phyloP scores from a whole-genome alignment of 1,284 basidiomycete species.

The Cryptococcus neoformans region DNA sequence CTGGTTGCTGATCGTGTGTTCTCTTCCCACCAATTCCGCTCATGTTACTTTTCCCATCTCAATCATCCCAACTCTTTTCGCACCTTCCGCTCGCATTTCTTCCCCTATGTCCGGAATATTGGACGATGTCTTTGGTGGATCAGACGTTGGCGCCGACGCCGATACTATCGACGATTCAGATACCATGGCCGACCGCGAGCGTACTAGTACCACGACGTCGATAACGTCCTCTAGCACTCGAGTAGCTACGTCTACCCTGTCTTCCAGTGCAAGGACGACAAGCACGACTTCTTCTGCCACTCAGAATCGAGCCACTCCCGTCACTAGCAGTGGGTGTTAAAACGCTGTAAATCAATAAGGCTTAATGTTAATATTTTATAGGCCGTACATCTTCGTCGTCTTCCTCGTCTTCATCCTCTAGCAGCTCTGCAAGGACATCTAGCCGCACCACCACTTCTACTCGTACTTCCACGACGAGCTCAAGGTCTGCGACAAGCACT shows the following conservation, averaged over 20 bases:
- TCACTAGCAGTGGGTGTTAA: neutral
- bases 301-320: conserved; percentile 9
- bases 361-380: neutral
- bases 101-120: conserved; percentile 2
- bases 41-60: neutral
- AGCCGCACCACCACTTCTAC: conserved; percentile 1
- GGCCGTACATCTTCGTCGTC: neutral
- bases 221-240: too few relatives aligned
- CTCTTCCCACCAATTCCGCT: neutral
- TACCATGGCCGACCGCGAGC: neutral
- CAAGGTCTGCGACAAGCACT: neutral
- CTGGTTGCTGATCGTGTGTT: too few relatives aligned
- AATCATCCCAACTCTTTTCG: neutral
- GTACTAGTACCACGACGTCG: too few relatives aligned
- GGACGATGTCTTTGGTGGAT: conserved; percentile 1
- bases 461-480: neutral
- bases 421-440: conserved; percentile 2
- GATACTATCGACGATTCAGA: neutral
- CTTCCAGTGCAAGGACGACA: neutral
- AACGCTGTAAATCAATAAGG: too few relatives aligned
- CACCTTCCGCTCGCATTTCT: neutral
- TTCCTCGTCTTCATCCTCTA: neutral
- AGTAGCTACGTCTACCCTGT: too few relatives aligned
- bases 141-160: neutral
- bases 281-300: neutral